Evolutionary conservation across 495 filamentous ascomycete genomes (phyloP), one percentile per base, ranked within the genome.

Genomic region (Xylaria flabelliformis): DNA sequence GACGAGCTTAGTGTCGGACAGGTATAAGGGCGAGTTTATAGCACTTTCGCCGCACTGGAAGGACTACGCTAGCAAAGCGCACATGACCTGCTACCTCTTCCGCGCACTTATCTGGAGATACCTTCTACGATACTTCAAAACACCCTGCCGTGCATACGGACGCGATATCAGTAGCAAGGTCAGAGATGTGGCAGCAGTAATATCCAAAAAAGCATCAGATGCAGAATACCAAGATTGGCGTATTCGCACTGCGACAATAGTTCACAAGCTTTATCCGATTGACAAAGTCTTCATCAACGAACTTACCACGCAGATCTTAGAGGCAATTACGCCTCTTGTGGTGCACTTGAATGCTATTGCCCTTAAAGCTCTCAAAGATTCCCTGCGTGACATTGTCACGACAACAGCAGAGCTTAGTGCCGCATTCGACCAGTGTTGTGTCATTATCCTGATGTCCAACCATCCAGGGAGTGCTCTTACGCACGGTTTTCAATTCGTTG

Each of bases 61-160:
- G 48, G 56, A 50, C 51, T 79, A 79, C 69, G 29, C 70, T 2
- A 73, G 50, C 48, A 75, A 39, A 12, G 34, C 53, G 21, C 41
- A 71, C 34, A n/a, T 76, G 48, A 73, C 74, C 3, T 56, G 50
- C 70, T 79, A 76, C 61, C 48, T 79, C 46, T 72, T 79, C 64
- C 74, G 73, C 13, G 77, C 74, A 0, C 71, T 79, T 36, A 74
- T 79, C 63, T 79, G 77, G 77, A 67, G 77, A 32, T 79, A 76
- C 21, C 41, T 79, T 42, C 56, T 50, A 69, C 71, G 69, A 12
- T 62, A 72, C 12, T 73, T 79, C 56, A 55, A 41, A n/a, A 71
- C 71, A 29, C 65, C 58, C 53, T 77, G 74, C 26, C 75, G 74
- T n/a, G 69, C 74, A 39, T 79, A 70, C 68, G 77, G 77, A 50